Evolutionary conservation across 2,329 filamentous ascomycete species (phyloP).

Genomic region (Dendryphion nanum): DNA sequence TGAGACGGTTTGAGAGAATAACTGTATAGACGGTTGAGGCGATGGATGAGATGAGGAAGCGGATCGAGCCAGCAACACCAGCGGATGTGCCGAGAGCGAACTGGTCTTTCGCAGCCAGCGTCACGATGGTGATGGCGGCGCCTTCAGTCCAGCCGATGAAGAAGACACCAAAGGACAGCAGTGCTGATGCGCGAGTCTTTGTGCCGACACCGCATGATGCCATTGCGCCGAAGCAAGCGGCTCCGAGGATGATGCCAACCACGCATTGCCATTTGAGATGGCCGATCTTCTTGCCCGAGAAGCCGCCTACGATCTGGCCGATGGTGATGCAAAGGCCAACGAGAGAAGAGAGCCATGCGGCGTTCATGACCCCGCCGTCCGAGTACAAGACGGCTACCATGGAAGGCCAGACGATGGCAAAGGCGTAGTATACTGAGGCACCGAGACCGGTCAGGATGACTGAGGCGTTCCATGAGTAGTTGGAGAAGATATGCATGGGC

Average conservation of each 20-base stretch:
- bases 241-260: conserved; percentile 23
- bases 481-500: conserved; percentile 38
- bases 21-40: conserved; percentile 36
- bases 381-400: conserved; percentile 36
- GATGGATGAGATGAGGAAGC: conserved; percentile 36
- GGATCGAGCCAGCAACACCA: conserved; percentile 39
- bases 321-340: conserved; percentile 12
- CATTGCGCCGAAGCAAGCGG: conserved; percentile 25
- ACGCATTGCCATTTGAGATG: conserved; percentile 35
- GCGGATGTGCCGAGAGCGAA: conserved; percentile 35
- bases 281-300: conserved; percentile 21
- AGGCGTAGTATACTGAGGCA: conserved; percentile 41
- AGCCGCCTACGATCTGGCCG: conserved; percentile 14
- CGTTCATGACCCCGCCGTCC: conserved; percentile 12
- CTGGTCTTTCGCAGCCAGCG: conserved; percentile 36
- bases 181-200: conserved; percentile 19
- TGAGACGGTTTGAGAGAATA: conserved; percentile 35
- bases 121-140: conserved; percentile 36
- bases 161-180: conserved; percentile 34
- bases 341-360: conserved; percentile 10
- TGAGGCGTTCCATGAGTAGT: conserved; percentile 31
- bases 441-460: conserved; percentile 35
- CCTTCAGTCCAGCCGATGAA: conserved; percentile 40
- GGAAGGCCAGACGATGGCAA: conserved; percentile 40
- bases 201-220: conserved; percentile 22